phyloP scores from a whole-genome alignment of 2,329 filamentous ascomycete genomes.

The Ophiocordyceps robertsii region DNA sequence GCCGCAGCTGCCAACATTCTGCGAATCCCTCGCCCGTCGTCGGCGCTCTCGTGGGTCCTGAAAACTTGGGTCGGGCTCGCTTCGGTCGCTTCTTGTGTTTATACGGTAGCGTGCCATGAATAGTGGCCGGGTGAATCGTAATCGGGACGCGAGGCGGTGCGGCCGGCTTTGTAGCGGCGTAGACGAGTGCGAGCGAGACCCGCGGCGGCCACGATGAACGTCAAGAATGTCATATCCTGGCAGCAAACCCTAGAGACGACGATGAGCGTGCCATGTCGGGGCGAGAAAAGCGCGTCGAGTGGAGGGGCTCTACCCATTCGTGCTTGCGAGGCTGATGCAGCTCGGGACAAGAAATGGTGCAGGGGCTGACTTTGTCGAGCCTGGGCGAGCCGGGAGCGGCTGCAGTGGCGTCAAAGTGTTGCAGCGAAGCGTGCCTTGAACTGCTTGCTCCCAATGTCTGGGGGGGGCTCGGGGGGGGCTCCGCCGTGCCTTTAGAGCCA shows the following conservation, averaged over 20 bases:
- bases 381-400: not conserved
- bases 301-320: not conserved
- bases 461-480: not conserved
- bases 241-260: not conserved
- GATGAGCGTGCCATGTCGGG: not conserved
- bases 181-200: conserved; percentile 11
- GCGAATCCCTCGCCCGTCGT: conserved; percentile 15
- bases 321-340: conserved; percentile 1
- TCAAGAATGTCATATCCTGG: conserved; percentile 3
- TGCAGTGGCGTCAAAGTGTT: not conserved
- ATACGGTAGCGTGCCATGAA: conserved; percentile 9
- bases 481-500: not conserved
- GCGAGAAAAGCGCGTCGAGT: not conserved
- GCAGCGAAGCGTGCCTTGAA: not conserved
- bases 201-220: conserved; percentile 5
- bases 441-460: not conserved
- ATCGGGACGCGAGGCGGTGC: conserved; percentile 9
- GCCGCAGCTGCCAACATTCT: conserved; percentile 10
- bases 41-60: conserved; percentile 16
- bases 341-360: conserved; percentile 4
- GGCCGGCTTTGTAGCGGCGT: conserved; percentile 10
- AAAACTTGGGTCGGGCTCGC: conserved; percentile 2
- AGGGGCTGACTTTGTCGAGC: not conserved
- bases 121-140: conserved; percentile 13
- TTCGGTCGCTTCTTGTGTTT: conserved; percentile 3